Conservation (phyloP, 345 rosid species). For the Iberis pinnata region DNA sequence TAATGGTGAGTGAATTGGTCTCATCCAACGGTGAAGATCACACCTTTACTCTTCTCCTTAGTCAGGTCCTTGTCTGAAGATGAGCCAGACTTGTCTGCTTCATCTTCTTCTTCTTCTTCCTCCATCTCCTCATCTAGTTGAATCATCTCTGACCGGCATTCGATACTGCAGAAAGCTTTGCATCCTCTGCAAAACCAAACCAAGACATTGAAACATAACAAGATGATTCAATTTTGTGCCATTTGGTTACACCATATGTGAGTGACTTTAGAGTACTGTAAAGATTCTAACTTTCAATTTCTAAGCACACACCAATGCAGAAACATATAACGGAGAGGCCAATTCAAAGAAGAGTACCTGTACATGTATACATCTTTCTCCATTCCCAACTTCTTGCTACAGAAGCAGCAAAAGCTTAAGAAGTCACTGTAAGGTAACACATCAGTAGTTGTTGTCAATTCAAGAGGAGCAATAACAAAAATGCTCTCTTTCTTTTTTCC, state of each 20-base stretch:
- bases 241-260: neutral
- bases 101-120: constrained; percentile 3
- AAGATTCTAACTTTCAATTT: neutral
- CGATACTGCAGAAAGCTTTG: constrained; percentile 75
- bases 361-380: constrained; percentile 75
- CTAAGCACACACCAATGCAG: too few relatives aligned
- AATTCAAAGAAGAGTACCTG: constrained; percentile 43
- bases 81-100: neutral
- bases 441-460: neutral
- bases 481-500: constrained; percentile 25
- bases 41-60: constrained; percentile 23
- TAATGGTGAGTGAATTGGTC: constrained; percentile 1
- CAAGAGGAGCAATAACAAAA: constrained; percentile 20
- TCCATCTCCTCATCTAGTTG: constrained; percentile 45
- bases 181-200: constrained; percentile 48
- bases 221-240: neutral
- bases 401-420: constrained; percentile 61
- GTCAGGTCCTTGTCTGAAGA: constrained; percentile 16
- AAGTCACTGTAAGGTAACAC: constrained; percentile 36
- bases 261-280: neutral
- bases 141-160: constrained; percentile 58
- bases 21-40: constrained; percentile 18
- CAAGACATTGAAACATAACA: neutral
- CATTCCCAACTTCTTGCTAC: constrained; percentile 56
- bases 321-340: neutral